phyloP scores from a whole-genome alignment of 2,329 filamentous ascomycete genomes.

The Cryphonectria carpinicola region DNA sequence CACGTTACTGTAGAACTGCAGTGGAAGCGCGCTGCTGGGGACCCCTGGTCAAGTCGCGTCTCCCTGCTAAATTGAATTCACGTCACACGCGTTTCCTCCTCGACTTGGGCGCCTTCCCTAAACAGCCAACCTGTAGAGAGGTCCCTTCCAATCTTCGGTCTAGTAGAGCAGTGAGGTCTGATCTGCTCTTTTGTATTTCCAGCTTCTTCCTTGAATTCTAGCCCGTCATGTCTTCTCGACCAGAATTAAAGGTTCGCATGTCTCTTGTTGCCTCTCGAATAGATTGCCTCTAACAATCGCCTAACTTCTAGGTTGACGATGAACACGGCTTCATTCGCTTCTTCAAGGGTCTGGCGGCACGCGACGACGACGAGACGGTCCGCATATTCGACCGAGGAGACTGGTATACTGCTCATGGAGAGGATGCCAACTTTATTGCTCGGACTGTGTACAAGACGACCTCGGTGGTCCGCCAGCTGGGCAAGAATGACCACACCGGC shows the following conservation, averaged over 20 bases:
- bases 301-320: constrained; percentile 75
- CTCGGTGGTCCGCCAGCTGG: constrained; percentile 88
- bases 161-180: constrained; percentile 5
- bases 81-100: constrained; percentile 15
- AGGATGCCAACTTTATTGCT: constrained; percentile 83
- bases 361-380: constrained; percentile 73
- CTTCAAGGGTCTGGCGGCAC: constrained; percentile 81
- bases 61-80: constrained; percentile 13
- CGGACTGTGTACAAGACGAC: constrained; percentile 95
- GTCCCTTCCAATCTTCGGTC: neutral
- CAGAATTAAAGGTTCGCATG: constrained; percentile 67
- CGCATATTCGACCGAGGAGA: constrained; percentile 93
- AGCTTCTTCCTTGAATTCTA: neutral
- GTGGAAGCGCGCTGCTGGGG: neutral
- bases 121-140: neutral
- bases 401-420: constrained; percentile 92
- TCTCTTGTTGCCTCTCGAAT: constrained; percentile 12
- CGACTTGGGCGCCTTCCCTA: neutral
- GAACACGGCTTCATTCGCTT: constrained; percentile 96
- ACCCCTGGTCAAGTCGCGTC: constrained; percentile 16
- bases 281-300: constrained; percentile 24
- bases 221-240: constrained; percentile 68
- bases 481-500: constrained; percentile 79
- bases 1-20: neutral
- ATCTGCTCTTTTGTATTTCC: neutral